Percentiles rank a stretch among this genome's conserved stretches.
These are phyloP conservation scores for Boletus bicolor DNA, from an alignment of 768 basidiomycete species.

Conservation along the genomic window DNA sequence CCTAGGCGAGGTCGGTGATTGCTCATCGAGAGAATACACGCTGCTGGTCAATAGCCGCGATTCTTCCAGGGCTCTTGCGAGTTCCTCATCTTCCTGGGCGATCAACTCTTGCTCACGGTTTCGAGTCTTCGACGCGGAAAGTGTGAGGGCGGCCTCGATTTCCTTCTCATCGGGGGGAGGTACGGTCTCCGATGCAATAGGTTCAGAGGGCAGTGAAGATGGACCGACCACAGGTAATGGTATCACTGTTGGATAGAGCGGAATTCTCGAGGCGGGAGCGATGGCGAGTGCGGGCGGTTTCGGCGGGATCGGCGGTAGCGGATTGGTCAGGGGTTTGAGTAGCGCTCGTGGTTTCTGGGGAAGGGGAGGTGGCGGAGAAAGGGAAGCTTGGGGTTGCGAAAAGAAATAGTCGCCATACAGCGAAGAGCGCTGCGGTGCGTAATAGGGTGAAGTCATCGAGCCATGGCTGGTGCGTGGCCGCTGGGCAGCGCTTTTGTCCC, in stretches of 20 bases:
- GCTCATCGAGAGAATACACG: constrained; percentile 11
- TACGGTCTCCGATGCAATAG: constrained; percentile 4
- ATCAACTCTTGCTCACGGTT: constrained; percentile 25
- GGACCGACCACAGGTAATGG: constrained; percentile 16
- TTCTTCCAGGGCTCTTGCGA: constrained; percentile 59
- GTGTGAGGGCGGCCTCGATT: constrained; percentile 45
- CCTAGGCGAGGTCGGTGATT: constrained; percentile 5
- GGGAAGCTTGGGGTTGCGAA: constrained; percentile 11
- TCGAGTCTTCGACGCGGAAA: constrained; percentile 39
- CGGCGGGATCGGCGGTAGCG: constrained; percentile 40
- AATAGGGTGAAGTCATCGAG: constrained; percentile 5
- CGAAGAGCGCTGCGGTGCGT: constrained; percentile 13
- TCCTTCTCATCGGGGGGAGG: constrained; percentile 42
- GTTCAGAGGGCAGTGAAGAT: constrained; percentile 6
- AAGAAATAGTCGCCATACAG: constrained; percentile 31
- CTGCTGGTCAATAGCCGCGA: constrained; percentile 35
- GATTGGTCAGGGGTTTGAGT: constrained; percentile 31
- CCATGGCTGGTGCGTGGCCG: constrained; percentile 12
- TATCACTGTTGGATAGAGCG: constrained; percentile 35
- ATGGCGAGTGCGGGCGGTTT: constrained; percentile 31
- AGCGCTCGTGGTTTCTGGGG: constrained; percentile 30
- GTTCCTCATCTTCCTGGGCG: constrained; percentile 58
- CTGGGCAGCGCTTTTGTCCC: constrained; percentile 17
- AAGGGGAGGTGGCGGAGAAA: constrained; percentile 29
- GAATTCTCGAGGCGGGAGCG: constrained; percentile 21